Base-by-base conservation (phyloP, 2,329 filamentous ascomycete genomes). In the Cephalotrichum gorgonifer region DNA sequence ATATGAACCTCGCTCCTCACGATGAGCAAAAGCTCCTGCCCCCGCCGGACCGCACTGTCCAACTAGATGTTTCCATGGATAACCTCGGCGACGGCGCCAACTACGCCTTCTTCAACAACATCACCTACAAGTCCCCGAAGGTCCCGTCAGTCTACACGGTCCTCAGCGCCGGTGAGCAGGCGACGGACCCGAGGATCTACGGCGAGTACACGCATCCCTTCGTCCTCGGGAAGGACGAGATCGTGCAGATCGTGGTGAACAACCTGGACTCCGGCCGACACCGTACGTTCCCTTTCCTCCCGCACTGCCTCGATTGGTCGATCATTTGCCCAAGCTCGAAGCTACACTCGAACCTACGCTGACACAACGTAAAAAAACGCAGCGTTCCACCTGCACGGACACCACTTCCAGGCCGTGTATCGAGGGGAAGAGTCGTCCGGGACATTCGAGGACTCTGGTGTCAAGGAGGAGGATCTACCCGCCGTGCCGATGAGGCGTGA, bases 101-200 rank as follows among this genome's bases (percentile, higher is more conserved):
- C n/a, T n/a, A n/a, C n/a, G n/a, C n/a, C n/a, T n/a, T n/a, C n/a
- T n/a, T 79, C 59, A 85, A 85, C 63, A 76, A 80, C 59, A 71
- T 82, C 49, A 83, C 79, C 20, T 87, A 84, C 55, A 71, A 76
- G 4, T 51, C 64, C 2, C 83, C 79, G 20, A 81, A 85, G 59
- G 81, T 86, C 0, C 84, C 83, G 0, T 78, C 79, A 0, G 67
- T 87, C 0, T 86, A 84, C 65, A 81, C 79, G 2, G 81, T 73
- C n/a, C 69, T 86, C 28, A 75, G 74, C 1, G 62, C 73, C n/a
- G 73, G 72, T 1, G 49, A 56, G n/a, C 66, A n/a, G n/a, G n/a
- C n/a, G n/a, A n/a, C n/a, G n/a, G n/a, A n/a, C n/a, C n/a, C n/a
- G n/a, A 53, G 53, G 1, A 65, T 79, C 9, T 81, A 81, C 55